These are phyloP conservation scores for Coniochaeta hoffmannii DNA, from an alignment of 2,329 filamentous ascomycete genomes.

Conservation along the genomic window DNA sequence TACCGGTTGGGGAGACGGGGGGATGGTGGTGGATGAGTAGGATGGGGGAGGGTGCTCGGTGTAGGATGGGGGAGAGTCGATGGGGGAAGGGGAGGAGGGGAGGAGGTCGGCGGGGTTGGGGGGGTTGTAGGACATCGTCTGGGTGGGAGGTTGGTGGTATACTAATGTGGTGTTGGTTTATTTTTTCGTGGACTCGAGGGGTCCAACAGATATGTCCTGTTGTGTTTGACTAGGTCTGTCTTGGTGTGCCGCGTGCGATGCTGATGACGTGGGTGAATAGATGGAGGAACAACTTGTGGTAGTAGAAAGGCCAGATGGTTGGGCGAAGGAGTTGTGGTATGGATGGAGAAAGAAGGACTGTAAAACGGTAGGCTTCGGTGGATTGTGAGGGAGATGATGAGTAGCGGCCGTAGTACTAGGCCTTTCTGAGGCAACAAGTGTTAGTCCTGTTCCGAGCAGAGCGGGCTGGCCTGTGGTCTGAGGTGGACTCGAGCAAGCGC, in stretches of 20 bases:
- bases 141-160: background rate
- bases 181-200: background rate
- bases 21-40: background rate
- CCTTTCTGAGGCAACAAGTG: background rate
- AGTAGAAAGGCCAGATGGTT: no score
- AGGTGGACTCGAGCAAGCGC: background rate
- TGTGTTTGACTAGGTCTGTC: no score
- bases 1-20: background rate
- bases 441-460: background rate
- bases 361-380: no score
- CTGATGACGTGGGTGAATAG: no score
- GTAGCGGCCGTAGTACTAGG: background rate
- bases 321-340: no score
- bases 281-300: no score
- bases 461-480: background rate
- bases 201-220: no score
- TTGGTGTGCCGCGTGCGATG: no score
- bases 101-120: background rate
- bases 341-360: no score
- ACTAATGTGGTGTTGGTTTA: background rate
- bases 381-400: background rate
- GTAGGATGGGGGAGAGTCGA: conserved; percentile 14
- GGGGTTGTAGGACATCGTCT: background rate
- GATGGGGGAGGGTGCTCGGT: conserved; percentile 9
- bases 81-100: background rate